Percentiles rank a stretch among this genome's conserved stretches.
These are phyloP conservation scores for Kodamaea sagamina DNA, from an alignment of 805 yeast species.

Conservation along the genomic window DNA sequence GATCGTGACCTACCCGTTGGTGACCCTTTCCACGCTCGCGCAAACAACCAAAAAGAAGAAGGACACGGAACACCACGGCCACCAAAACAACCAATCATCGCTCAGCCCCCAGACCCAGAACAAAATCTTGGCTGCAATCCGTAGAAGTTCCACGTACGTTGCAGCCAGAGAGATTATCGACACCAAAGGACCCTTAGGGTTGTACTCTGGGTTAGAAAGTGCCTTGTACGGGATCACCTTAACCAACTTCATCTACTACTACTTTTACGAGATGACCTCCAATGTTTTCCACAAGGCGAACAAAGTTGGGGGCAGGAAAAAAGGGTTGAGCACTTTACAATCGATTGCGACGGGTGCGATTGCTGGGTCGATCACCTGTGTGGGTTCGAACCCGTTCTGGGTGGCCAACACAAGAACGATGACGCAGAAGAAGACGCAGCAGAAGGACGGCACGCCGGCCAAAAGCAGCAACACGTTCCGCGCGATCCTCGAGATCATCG, in stretches of 20 bases:
- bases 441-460: conserved; percentile 20
- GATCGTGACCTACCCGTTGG: conserved; percentile 86
- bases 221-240: conserved; percentile 84
- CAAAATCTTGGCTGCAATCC: conserved; percentile 19
- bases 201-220: conserved; percentile 84
- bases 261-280: conserved; percentile 77
- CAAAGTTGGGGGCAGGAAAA: conserved; percentile 23
- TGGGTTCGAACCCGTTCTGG: conserved; percentile 89
- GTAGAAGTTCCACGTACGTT: conserved; percentile 20
- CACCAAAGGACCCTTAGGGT: conserved; percentile 64
- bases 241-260: conserved; percentile 87
- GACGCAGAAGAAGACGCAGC: conserved; percentile 44
- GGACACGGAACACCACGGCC: no score
- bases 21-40: conserved; percentile 82
- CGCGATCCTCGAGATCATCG: conserved; percentile 61
- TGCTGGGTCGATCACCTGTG: conserved; percentile 84
- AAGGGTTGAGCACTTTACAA: conserved; percentile 60
- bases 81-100: no score
- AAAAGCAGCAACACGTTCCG: conserved; percentile 49
- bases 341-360: conserved; percentile 77
- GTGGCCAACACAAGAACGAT: conserved; percentile 91
- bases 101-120: conserved; percentile 19
- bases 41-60: conserved; percentile 57
- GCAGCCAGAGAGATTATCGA: conserved; percentile 46
- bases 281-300: conserved; percentile 44